Evolutionary conservation across 2,329 filamentous ascomycete species (phyloP), one percentile per base, ranked within the genome.

Genomic region (Fusarium fujikuroi): DNA sequence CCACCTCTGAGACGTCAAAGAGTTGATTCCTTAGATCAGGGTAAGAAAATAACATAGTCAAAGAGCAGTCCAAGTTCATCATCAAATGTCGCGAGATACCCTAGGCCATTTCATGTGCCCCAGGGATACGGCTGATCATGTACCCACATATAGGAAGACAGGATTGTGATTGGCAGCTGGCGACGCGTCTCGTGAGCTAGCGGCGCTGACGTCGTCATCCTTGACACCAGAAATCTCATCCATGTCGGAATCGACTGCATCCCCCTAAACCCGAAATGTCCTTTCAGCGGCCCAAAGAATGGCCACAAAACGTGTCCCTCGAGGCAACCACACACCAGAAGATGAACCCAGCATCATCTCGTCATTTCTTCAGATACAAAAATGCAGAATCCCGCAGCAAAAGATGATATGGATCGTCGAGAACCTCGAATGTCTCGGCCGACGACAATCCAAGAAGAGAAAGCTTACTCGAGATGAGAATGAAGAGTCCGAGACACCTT

Each of bases 341-440:
- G 11, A 39, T 3, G 16, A 34, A 16, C 3, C 15, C 0, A 46
- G 25, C 1, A 21, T 62, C 10, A 19, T 74, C 1, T 40, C 63
- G 5, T 50, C 63, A 5, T 25, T 75, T 7, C 19, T 75, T 0
- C n/a, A 75, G 11, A 69, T 63, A 5, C 70, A 75, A 14, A 23
- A 63, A 60, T 74, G 52, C 9, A 30, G 53, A 2, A 39, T 68
- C 3, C 60, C 73, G 0, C 73, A 75, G n/a, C 70, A 75, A 15
- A 75, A 75, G 9, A 75, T 71, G 70, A 67, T 63, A 3, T 75
- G 73, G 66, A 74, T 75, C 19, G 60, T 75, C 15, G 58, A 74
- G n/a, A 71, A 73, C 9, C 70, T 75, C 3, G 69, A 75, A 40
- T 75, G 73, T 40, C 73, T 75, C 8, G 39, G 60, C 2, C 47